These are phyloP conservation scores for Coemansia sp. DNA, from an alignment of 192 early-diverging fungal genomes.

Conservation along the genomic window DNA sequence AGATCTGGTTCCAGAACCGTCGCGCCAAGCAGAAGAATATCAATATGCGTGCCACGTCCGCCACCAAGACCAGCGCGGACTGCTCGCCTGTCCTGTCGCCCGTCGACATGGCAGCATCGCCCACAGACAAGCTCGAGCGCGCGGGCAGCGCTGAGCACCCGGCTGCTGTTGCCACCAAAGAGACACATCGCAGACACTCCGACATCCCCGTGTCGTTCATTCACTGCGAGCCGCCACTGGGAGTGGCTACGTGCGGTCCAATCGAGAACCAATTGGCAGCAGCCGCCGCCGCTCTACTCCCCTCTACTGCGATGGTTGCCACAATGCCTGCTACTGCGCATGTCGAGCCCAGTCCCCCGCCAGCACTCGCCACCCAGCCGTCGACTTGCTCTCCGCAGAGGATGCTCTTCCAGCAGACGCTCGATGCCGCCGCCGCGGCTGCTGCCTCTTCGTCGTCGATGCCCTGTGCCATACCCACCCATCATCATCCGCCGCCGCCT, in stretches of 20 bases:
- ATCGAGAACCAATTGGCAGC: constrained; percentile 14
- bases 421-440: constrained; percentile 8
- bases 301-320: constrained; percentile 18
- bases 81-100: not conserved
- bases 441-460: constrained; percentile 5
- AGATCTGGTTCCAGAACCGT: constrained; percentile 87
- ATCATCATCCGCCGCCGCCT: constrained; percentile 9
- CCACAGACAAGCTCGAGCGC: constrained; percentile 14
- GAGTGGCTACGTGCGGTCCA: constrained; percentile 12
- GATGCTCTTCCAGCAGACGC: not conserved
- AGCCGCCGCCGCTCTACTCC: not conserved
- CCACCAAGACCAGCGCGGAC: not conserved
- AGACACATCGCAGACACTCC: constrained; percentile 37
- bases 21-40: constrained; percentile 74
- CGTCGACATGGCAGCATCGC: not conserved
- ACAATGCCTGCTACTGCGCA: constrained; percentile 19
- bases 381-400: not conserved
- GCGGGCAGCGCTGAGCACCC: constrained; percentile 27
- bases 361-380: constrained; percentile 3
- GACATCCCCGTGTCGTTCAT: constrained; percentile 32
- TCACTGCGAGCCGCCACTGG: constrained; percentile 9
- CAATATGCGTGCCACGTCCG: constrained; percentile 35
- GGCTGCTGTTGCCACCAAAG: not conserved
- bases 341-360: constrained; percentile 14
- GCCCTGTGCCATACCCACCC: constrained; percentile 9